Conservation (phyloP, 1,284 basidiomycete species). For the Cutaneotrichosporon spelunceum region DNA sequence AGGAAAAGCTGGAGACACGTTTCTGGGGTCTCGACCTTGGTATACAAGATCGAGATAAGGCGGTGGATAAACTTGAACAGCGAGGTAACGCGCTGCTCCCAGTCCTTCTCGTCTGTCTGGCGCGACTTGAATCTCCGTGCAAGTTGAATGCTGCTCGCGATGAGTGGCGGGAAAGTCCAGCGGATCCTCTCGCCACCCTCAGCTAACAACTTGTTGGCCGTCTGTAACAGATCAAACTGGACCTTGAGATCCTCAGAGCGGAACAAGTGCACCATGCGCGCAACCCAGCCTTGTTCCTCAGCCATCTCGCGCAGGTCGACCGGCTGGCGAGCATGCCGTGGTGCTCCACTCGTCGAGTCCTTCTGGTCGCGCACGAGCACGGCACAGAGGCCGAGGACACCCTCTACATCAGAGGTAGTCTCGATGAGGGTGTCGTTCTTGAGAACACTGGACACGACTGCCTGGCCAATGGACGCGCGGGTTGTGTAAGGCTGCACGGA, state of each 20-base stretch:
- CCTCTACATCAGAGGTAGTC: constrained; percentile 82
- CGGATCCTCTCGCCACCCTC: constrained; percentile 89
- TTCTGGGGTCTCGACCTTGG: constrained; percentile 82
- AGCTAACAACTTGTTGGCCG: constrained; percentile 78
- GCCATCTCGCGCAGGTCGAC: constrained; percentile 83
- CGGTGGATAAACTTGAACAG: constrained; percentile 91
- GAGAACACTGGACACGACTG: constrained; percentile 82
- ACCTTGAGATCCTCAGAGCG: constrained; percentile 73
- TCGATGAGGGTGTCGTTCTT: constrained; percentile 94
- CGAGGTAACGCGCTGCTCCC: constrained; percentile 72
- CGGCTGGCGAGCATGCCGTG: constrained; percentile 42
- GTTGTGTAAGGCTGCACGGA: constrained; percentile 81
- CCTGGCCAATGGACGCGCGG: constrained; percentile 82
- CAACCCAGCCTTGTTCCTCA: constrained; percentile 96
- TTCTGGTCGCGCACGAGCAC: constrained; percentile 85
- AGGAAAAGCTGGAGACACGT: constrained; percentile 88
- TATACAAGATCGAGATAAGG: constrained; percentile 82
- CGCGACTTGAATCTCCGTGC: constrained; percentile 80
- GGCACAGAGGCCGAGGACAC: constrained; percentile 82
- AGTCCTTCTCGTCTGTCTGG: constrained; percentile 65
- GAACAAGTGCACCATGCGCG: constrained; percentile 92
- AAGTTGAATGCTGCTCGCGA: constrained; percentile 83
- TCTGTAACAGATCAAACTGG: constrained; percentile 81
- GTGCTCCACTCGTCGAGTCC: constrained; percentile 60
- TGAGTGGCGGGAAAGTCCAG: constrained; percentile 89